Base-by-base conservation (phyloP, 225 moss, liverwort and hornwort genomes). In the Sphagnum contortum region DNA sequence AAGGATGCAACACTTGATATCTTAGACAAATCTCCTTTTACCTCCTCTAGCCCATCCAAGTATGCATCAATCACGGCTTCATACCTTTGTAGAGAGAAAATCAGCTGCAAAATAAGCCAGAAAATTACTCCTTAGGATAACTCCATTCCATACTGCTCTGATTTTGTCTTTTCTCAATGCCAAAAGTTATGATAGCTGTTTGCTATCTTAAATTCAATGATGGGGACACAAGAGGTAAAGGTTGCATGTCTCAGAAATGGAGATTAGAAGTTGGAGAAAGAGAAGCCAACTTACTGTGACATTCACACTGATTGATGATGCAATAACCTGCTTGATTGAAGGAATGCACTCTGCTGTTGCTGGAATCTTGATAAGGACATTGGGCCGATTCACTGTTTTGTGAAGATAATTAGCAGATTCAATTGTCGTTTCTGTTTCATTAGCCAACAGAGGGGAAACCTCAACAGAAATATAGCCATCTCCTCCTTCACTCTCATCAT, bases 1-100 rank as follows among this genome's bases (percentile, higher is more conserved):
- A 98, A 98, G 3, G 92, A 98, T 64, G 91, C 96, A 68, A 98
- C 93, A 55, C 98, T 91, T 8, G 93, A 80, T 8, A 98, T 86
- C 69, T 89, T 83, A 8, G 93, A 91, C 54, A 98, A 53, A 73
- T 98, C 93, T 55, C 85, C 81, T 71, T 81, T 68, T 45, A 86
- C 88, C 57, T 75, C 81, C 71, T 98, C 96, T 4, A 98, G 79
- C 5, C 96, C 96, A 48, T 79, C 74, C 46, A 98, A 52, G 66
- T 98, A 98, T 3, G 98, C 88, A 62, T 98, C 82, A 5, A 93
- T 91, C 44, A 93, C 98, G 9, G 80, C 82, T 68, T 91, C 93
- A n/a, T 98, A 98, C 65, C 93, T 81, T 68, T 73, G 79, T 9
- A 98, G 63, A 45, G 98, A 93, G 65, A 98, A 98, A 13, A 98